Evolutionary conservation across 768 basidiomycete genomes (phyloP).

Genomic region (Auricularia sp.): DNA sequence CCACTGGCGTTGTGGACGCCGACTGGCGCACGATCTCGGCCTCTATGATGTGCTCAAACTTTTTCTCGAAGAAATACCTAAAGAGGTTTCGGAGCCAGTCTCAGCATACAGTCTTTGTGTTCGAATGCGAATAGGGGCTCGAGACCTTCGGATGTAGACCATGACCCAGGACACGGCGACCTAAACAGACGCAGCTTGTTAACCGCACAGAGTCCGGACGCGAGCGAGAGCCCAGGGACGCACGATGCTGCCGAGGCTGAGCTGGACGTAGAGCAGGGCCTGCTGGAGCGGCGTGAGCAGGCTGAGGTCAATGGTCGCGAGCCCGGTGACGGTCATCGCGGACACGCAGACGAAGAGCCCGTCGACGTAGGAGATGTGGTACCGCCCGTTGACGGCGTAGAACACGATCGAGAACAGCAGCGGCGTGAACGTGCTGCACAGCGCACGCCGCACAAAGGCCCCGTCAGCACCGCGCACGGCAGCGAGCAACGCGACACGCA

Average conservation of each 20-base stretch:
- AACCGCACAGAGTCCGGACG: conserved; percentile 2
- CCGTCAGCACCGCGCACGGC: conserved; percentile 4
- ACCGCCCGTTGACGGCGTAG: conserved; percentile 70
- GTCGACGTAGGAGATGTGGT: conserved; percentile 65
- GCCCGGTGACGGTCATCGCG: conserved; percentile 67
- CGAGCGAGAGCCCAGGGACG: conserved; percentile 18
- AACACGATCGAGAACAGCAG: conserved; percentile 71
- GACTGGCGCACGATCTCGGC: conserved; percentile 24
- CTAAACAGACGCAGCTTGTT: conserved; percentile 24
- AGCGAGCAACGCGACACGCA: conserved; percentile 21
- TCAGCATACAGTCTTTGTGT: background rate
- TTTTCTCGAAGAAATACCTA: conserved; percentile 62
- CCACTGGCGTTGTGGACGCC: conserved; percentile 4
- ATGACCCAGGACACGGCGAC: conserved; percentile 75
- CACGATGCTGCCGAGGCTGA: conserved; percentile 69
- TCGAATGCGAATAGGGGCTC: conserved; percentile 2
- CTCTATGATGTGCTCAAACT: conserved; percentile 50
- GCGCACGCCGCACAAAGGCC: conserved; percentile 6
- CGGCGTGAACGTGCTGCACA: conserved; percentile 58
- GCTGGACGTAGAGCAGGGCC: conserved; percentile 58
- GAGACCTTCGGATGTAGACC: conserved; percentile 63
- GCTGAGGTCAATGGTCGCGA: conserved; percentile 60
- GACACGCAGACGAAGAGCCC: conserved; percentile 68
- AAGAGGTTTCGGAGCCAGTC: background rate
- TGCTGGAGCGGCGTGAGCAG: conserved; percentile 62